Base-by-base conservation (phyloP, 768 basidiomycete species). In the Exsudoporus frostii region DNA sequence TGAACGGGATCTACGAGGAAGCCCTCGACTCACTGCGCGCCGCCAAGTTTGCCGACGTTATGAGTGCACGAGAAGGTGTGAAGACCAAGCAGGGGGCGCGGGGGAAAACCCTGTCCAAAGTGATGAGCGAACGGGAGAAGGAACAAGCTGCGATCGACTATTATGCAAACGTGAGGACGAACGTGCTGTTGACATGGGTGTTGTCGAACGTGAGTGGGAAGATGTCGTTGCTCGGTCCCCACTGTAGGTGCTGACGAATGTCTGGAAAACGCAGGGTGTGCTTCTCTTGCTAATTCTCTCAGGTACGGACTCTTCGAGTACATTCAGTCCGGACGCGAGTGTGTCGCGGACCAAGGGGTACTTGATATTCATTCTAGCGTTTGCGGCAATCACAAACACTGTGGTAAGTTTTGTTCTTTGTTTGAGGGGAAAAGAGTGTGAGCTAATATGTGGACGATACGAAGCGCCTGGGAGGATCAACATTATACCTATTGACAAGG, bases 81-180 rank as follows among this genome's bases (percentile, higher is more conserved):
- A 60, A 60, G 45, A 17, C 36, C 36, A 61, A 56, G 38, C 54
- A 40, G 30, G 56, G 45, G 1, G 20, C 38, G 3, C 50, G 15
- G 29, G 48, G 7, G 2, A 57, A 58, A 15, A 65, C n/a, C 4
- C 69, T 45, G 48, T 48, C 61, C 5, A 65, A 60, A 27, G 55
- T 22, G 33, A 69, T 71, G 54, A 80, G 68, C 24, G 70, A 75
- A 17, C 78, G 80, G 13, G 89, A 91, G 67, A 83, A 77, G 64
- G 88, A 92, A 58, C 79, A 84, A 57, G 79, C 78, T 1, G 88
- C 88, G 10, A 86, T 84, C 64, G 90, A 92, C 60, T 94, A 93
- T 71, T 95, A 93, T 68, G 90, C 91, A 1, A 85, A 84, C 61
- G 89, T 94, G 49, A 75, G 92, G 57, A 92, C 91, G 7, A 92